A percentile compares a stretch with the other conserved stretches of the same genome.
Conservation (phyloP, 1,284 basidiomycete genomes). For the Cryptococcus sp. region DNA sequence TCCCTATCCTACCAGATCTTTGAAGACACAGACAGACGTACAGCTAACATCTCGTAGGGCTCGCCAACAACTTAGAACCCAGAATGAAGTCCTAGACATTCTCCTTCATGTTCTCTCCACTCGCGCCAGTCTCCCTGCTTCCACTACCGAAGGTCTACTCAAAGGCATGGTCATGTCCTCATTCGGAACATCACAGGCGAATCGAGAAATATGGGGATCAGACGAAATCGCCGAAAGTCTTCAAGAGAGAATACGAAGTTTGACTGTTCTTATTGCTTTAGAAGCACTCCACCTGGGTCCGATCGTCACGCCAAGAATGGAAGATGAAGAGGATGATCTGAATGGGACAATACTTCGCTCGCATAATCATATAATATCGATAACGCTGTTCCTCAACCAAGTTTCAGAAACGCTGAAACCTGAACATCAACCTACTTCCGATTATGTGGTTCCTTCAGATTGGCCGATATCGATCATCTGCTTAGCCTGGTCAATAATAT, state of each 20-base stretch:
- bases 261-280: slow-evolving; percentile 31
- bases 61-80: slow-evolving; percentile 33
- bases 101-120: slow-evolving; percentile 37
- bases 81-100: slow-evolving; percentile 34
- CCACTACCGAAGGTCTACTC: slow-evolving; percentile 35
- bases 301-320: slow-evolving; percentile 22
- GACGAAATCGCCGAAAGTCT: slow-evolving; percentile 24
- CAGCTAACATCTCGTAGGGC: slow-evolving; percentile 17
- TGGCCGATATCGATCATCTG: slow-evolving; percentile 39
- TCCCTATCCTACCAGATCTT: no score
- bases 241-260: slow-evolving; percentile 30
- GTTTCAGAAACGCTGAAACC: background rate
- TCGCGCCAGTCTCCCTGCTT: slow-evolving; percentile 25
- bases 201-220: slow-evolving; percentile 35
- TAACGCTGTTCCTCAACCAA: slow-evolving; percentile 30
- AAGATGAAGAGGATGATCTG: slow-evolving; percentile 6
- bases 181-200: slow-evolving; percentile 37
- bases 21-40: no score
- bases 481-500: slow-evolving; percentile 39
- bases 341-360: slow-evolving; percentile 25
- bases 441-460: slow-evolving; percentile 2
- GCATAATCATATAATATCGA: slow-evolving; percentile 22
- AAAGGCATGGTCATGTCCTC: slow-evolving; percentile 30
- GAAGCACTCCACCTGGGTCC: slow-evolving; percentile 32
- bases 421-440: background rate